These are phyloP conservation scores for Aspergillus saccharolyticus DNA, from an alignment of 495 filamentous ascomycete genomes.

Conservation along the genomic window DNA sequence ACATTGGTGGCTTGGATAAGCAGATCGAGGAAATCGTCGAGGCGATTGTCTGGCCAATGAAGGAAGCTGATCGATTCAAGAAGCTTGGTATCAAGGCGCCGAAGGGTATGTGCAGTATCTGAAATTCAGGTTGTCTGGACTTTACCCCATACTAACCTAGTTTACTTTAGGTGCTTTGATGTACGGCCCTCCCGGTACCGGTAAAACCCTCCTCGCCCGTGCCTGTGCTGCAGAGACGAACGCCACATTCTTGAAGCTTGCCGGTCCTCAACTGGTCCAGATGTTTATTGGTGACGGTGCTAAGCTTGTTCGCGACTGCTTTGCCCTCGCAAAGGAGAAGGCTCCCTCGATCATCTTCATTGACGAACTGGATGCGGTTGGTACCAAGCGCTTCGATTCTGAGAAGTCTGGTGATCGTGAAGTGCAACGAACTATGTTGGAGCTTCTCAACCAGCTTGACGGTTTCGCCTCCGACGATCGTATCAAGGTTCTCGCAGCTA, in stretches of 20 bases:
- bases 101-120: slow-evolving; percentile 67
- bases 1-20: slow-evolving; percentile 96
- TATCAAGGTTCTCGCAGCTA: slow-evolving; percentile 97
- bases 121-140: neutral
- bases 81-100: slow-evolving; percentile 99
- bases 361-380: slow-evolving; percentile 94
- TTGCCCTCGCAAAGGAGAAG: slow-evolving; percentile 96
- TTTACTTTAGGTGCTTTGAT: slow-evolving; percentile 74
- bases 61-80: slow-evolving; percentile 97
- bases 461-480: slow-evolving; percentile 98
- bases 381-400: slow-evolving; percentile 98
- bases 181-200: slow-evolving; percentile 96
- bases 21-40: slow-evolving; percentile 99
- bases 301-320: slow-evolving; percentile 95
- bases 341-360: slow-evolving; percentile 99
- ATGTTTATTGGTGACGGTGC: slow-evolving; percentile 99
- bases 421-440: slow-evolving; percentile 98
- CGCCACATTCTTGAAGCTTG: slow-evolving; percentile 98
- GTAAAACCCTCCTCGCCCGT: slow-evolving; percentile 94
- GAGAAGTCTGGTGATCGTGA: slow-evolving; percentile 98
- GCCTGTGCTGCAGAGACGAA: slow-evolving; percentile 98
- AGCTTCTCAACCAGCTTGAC: slow-evolving; percentile 97
- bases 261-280: slow-evolving; percentile 96
- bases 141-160: slow-evolving; percentile 15
- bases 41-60: slow-evolving; percentile 99